Evolutionary conservation across 2,329 filamentous ascomycete species (phyloP).

Genomic region (Nothopassalora personata): DNA sequence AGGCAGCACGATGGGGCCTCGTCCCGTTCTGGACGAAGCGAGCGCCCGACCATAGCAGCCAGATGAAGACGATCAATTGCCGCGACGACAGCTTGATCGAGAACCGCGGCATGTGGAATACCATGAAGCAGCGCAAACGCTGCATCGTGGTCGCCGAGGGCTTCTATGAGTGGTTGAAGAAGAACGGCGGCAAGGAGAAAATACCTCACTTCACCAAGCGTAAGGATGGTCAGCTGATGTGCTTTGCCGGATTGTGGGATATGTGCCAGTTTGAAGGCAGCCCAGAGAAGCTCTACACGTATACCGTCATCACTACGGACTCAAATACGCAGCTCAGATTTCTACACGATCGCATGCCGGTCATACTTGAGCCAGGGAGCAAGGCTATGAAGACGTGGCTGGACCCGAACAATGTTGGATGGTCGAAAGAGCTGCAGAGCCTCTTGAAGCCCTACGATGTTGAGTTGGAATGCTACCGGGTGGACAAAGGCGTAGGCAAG

Average conservation of each 20-base stretch:
- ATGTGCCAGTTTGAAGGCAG: slow-evolving; percentile 71
- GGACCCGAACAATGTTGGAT: slow-evolving; percentile 64
- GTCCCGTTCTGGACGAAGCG: slow-evolving; percentile 91
- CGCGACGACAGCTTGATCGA: slow-evolving; percentile 77
- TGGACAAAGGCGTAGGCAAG: slow-evolving; percentile 85
- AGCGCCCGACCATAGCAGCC: slow-evolving; percentile 67
- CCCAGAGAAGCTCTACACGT: slow-evolving; percentile 72
- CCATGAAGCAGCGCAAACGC: slow-evolving; percentile 83
- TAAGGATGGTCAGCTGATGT: slow-evolving; percentile 78
- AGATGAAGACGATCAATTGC: slow-evolving; percentile 92
- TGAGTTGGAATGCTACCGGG: slow-evolving; percentile 77
- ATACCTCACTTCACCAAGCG: slow-evolving; percentile 78
- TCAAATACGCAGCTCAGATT: slow-evolving; percentile 79
- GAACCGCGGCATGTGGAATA: slow-evolving; percentile 79
- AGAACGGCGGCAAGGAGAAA: slow-evolving; percentile 68
- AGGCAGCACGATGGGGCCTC: slow-evolving; percentile 94
- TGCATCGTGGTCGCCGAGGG: slow-evolving; percentile 86
- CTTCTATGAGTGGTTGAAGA: slow-evolving; percentile 95
- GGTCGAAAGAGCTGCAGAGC: slow-evolving; percentile 72
- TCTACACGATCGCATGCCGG: slow-evolving; percentile 92
- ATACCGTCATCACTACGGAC: slow-evolving; percentile 87
- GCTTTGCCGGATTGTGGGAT: slow-evolving; percentile 88
- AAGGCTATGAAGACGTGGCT: slow-evolving; percentile 69
- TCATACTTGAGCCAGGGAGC: slow-evolving; percentile 74
- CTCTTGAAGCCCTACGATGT: slow-evolving; percentile 74